These are phyloP conservation scores for Wickerhamiella kurtzmanii DNA, from an alignment of 805 yeast species.

Conservation along the genomic window DNA sequence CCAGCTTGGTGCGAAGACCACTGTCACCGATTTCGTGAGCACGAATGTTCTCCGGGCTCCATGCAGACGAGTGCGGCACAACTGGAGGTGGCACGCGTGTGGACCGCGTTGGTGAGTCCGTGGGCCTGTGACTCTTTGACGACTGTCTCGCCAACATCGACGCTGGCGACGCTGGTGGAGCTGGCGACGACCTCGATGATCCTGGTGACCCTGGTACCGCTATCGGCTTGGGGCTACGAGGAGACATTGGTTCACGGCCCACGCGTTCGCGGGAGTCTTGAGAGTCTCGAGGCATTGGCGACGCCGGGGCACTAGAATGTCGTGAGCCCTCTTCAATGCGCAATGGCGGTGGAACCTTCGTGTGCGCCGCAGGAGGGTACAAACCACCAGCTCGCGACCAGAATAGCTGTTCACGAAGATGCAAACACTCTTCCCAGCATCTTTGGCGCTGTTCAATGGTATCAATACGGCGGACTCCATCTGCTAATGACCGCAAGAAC, in stretches of 20 bases:
- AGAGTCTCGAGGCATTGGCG: no score
- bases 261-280: no score
- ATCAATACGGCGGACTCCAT: conserved; percentile 47
- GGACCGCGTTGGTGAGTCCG: no score
- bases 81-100: no score
- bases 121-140: no score
- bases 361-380: conserved; percentile 8
- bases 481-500: conserved; percentile 50
- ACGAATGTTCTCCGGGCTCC: background rate
- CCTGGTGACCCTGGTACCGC: no score
- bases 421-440: conserved; percentile 52
- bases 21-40: background rate
- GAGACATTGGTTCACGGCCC: no score
- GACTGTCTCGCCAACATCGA: background rate
- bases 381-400: conserved; percentile 66
- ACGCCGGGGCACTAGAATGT: no score
- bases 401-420: conserved; percentile 58
- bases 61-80: background rate
- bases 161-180: background rate
- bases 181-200: background rate
- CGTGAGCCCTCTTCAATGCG: background rate
- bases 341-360: background rate
- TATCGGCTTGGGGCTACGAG: no score
- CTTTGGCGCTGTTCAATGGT: conserved; percentile 29
- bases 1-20: no score